Evolutionary conservation across 805 yeast genomes (phyloP).

Genomic region (Pichia rugopelliculosa): DNA sequence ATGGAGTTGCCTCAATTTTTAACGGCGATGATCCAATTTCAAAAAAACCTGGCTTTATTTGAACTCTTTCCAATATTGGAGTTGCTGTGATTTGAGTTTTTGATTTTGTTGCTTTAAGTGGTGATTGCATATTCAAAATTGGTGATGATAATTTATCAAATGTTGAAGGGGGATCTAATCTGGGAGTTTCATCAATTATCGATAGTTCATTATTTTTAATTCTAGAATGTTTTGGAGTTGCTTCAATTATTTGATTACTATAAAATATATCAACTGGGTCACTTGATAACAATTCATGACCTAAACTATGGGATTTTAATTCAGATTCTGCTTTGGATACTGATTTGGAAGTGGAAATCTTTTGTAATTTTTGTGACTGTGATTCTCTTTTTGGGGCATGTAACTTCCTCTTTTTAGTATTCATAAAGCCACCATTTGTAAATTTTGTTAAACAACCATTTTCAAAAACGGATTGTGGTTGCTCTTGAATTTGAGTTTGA

Average conservation of each 20-base stretch:
- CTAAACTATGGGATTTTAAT: not conserved
- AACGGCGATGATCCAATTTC: constrained; percentile 19
- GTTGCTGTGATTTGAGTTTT: constrained; percentile 2
- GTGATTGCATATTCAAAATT: no score
- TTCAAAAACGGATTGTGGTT: not conserved
- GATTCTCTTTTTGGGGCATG: constrained; percentile 24
- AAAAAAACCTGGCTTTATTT: constrained; percentile 13
- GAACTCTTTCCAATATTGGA: constrained; percentile 7
- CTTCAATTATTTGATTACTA: constrained; percentile 14
- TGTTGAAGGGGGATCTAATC: not conserved
- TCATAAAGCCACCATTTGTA: constrained; percentile 11
- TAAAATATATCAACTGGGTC: not conserved
- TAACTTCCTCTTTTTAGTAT: constrained; percentile 7
- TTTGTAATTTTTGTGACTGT: not conserved
- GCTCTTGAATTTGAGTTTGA: not conserved
- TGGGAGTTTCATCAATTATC: not conserved
- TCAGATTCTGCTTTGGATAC: not conserved
- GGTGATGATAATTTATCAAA: not conserved
- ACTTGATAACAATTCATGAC: not conserved
- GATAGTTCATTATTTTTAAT: not conserved
- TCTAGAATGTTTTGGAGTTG: constrained; percentile 17
- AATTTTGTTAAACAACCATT: not conserved
- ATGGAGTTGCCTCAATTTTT: not conserved
- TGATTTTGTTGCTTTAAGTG: not conserved
- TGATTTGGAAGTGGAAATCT: not conserved